These are phyloP conservation scores for Stemphylium vesicarium DNA, from an alignment of 2,329 filamentous ascomycete species.

Conservation along the genomic window DNA sequence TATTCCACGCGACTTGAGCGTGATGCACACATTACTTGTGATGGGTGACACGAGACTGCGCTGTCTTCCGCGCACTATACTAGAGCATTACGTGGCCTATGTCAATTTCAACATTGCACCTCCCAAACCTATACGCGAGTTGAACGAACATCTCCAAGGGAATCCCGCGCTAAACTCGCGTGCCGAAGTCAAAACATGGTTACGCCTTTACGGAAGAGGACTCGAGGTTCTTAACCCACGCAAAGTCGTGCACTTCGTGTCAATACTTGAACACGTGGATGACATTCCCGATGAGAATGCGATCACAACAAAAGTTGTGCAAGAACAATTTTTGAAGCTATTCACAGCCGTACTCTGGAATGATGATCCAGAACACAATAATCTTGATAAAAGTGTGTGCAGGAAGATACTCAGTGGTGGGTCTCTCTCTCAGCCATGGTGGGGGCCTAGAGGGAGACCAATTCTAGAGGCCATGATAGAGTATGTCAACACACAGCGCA, in stretches of 20 bases:
- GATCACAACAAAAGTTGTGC: conserved; percentile 22
- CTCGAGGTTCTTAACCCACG: not conserved
- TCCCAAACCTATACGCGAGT: conserved; percentile 17
- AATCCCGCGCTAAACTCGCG: conserved; percentile 8
- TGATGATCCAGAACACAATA: conserved; percentile 12
- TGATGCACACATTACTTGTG: conserved; percentile 12
- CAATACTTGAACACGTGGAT: not conserved
- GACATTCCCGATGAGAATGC: not conserved
- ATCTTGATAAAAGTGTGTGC: not conserved
- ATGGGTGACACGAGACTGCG: not conserved
- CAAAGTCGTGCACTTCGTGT: not conserved
- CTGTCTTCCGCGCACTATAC: conserved; percentile 23
- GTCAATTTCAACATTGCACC: conserved; percentile 31
- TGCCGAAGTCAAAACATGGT: conserved; percentile 28
- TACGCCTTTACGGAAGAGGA: conserved; percentile 27
- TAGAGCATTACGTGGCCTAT: conserved; percentile 33
- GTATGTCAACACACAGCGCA: conserved; percentile 28
- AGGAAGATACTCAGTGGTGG: not conserved
- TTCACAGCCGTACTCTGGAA: conserved; percentile 22
- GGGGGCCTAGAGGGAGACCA: conserved; percentile 17
- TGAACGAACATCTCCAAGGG: conserved; percentile 27
- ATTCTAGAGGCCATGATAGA: conserved; percentile 28
- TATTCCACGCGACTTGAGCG: conserved; percentile 13
- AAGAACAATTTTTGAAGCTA: conserved; percentile 23
- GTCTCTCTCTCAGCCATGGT: conserved; percentile 12